A percentile compares a stretch with the other conserved stretches of the same genome.
Evolutionary conservation across 2,329 filamentous ascomycete species (phyloP).

Genomic region (Tolypocladium ovalisporum): DNA sequence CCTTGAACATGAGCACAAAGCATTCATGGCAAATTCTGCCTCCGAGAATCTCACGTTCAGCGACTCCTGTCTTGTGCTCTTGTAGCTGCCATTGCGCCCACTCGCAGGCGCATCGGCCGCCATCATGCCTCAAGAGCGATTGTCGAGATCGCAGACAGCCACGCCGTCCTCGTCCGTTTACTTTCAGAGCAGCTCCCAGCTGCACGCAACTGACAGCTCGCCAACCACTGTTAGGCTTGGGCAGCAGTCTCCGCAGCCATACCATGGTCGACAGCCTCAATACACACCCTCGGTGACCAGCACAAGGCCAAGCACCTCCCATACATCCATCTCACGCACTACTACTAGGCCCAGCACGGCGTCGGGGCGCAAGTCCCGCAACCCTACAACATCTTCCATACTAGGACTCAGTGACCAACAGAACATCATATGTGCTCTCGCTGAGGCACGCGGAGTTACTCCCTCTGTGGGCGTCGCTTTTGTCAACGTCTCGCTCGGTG

Average conservation of each 20-base stretch:
- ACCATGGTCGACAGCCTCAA: not conserved
- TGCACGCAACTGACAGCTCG: not conserved
- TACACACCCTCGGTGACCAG: slow-evolving; percentile 8
- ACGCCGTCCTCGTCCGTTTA: slow-evolving; percentile 12
- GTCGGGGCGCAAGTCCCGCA: slow-evolving; percentile 34
- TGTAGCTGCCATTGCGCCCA: not conserved
- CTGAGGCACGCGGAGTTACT: slow-evolving; percentile 76
- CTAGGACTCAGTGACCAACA: slow-evolving; percentile 43
- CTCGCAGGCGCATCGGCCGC: not conserved
- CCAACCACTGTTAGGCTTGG: not conserved
- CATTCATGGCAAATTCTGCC: not conserved
- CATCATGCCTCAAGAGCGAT: not conserved
- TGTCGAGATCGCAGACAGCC: slow-evolving; percentile 2
- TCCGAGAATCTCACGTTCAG: not conserved
- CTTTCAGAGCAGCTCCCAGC: slow-evolving; percentile 7
- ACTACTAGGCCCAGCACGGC: slow-evolving; percentile 24
- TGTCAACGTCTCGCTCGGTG: slow-evolving; percentile 74
- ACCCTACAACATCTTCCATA: slow-evolving; percentile 22
- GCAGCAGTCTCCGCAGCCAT: not conserved
- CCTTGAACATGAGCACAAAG: no score
- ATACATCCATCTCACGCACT: slow-evolving; percentile 9
- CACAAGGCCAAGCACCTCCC: slow-evolving; percentile 8
- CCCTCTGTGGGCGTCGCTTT: slow-evolving; percentile 80
- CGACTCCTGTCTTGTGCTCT: not conserved
- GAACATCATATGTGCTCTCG: slow-evolving; percentile 77